Evolutionary conservation across 164 flowering plant genomes (phyloP), one percentile per base, ranked within the genome.

Genomic region (Chimonanthus salicifolius): DNA sequence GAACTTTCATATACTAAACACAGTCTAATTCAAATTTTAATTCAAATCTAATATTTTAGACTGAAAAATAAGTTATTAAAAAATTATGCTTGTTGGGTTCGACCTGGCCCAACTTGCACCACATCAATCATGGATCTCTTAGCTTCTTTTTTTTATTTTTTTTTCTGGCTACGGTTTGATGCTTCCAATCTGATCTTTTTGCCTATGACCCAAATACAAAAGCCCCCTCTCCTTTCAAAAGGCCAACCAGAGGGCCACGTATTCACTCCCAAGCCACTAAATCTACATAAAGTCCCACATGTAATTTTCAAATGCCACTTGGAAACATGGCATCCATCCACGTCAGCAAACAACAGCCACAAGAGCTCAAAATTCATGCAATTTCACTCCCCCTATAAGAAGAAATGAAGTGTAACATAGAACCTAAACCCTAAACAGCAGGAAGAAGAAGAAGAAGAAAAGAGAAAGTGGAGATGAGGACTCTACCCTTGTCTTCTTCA

Each of bases 401-500:
- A 33, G 0, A 33, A 33, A 33, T 33, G 33, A 33, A 33, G 33
- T 33, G 33, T 33, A 33, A 33, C 33, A 33, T 33, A 33, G 33
- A 33, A 33, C 1, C 33, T 33, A 33, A n/a, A 33, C 33, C 33
- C 33, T 0, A 43, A 65, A 33, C 8, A 44, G 44, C 1, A 5
- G 0, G 15, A 10, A 5, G 46, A 44, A 13, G 68, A 10, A 65
- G 68, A 5, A 62, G 64, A 20, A 20, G 21, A 20, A 20, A 44
- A 51, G 7, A 6, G 18, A 71, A 5, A 51, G 20, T 44, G 64
- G 64, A 13, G 0, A 58, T 84, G n/a, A 75, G 81, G 50, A 77
- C 85, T 62, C 78, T 90, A 67, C 83, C 85, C 15, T 65, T 90
- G 46, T 78, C 89, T 70, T 78, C 88, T 62, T 76, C 88, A 5